Base-by-base conservation (phyloP, 352 stramenopile species). In the Nothophytophthora sp. region DNA sequence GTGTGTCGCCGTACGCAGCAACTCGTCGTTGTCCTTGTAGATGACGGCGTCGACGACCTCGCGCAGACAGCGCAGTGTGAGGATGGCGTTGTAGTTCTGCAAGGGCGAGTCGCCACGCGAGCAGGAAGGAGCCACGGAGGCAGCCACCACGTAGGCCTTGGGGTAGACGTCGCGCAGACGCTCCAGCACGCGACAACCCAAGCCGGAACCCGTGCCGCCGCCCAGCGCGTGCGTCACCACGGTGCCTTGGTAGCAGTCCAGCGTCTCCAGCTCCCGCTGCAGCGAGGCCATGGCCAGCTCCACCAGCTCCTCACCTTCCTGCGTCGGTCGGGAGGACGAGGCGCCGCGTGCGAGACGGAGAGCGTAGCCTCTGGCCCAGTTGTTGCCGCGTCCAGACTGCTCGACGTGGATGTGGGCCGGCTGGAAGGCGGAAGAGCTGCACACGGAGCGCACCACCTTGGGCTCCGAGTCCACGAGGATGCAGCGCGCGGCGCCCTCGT, bases 301-400 rank as follows among this genome's bases (percentile, higher is more conserved):
- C 35, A 88, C 60, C 10, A 94, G 46, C 29, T 87, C 81, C 6
- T 51, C 61, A 27, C 50, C n/a, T n/a, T n/a, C n/a, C n/a, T n/a
- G n/a, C n/a, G n/a, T n/a, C n/a, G n/a, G n/a, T n/a, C n/a, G n/a
- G n/a, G n/a, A n/a, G n/a, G n/a, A n/a, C n/a, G n/a, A n/a, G n/a
- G n/a, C n/a, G n/a, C n/a, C n/a, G n/a, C n/a, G n/a, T n/a, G n/a
- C n/a, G n/a, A n/a, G n/a, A n/a, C n/a, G n/a, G n/a, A n/a, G n/a
- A n/a, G n/a, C n/a, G 65, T 88, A 96, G 2, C 86, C 86, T 83
- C 95, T 96, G 8, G 85, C 85, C 86, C 86, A 96, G 65, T 95
- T 95, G 55, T 96, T 96, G 42, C 81, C 85, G 40, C 86, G 85
- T 13, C 86, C 86, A 20, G 72, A 64, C 29, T 91, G 80, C 40